Evolutionary conservation across 768 basidiomycete genomes (phyloP), one percentile per base, ranked within the genome.

Genomic region (Amanita subjunquillea): DNA sequence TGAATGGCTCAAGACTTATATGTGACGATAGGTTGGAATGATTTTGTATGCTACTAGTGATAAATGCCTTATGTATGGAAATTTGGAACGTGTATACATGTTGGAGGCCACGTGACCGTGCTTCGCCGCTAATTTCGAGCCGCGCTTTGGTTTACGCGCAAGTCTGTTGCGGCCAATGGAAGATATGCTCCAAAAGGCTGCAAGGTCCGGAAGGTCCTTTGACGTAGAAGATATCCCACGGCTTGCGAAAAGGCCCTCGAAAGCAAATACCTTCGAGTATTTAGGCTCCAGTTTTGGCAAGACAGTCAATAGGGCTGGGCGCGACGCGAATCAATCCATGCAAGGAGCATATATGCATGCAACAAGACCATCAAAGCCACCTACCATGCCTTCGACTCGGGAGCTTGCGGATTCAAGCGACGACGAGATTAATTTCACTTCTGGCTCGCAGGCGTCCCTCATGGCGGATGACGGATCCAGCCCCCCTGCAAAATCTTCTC

Each of bases 1-100:
- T 32, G 71, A 79, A 55, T 83, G 73, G 71, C 74, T 83, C 65
- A 37, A 43, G 30, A 8, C 13, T 12, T 17, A 51, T 22, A 20
- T 50, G 12, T 50, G 36, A 50, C 2, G 4, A 15, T 12, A 20
- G 23, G 17, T 10, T 6, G 12, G 13, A 9, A 34, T 22, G 20
- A 39, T 22, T n/a, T 23, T 20, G 17, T 6, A 38, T 50, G 48
- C 29, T 23, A 38, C 12, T 38, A 17, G 27, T 22, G 23, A 25
- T 25, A 25, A 25, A 25, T 25, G 23, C 23, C 17, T 17, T 17
- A 17, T 17, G 17, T 17, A 17, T 17, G 0, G 17, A 17, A 17
- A 17, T 17, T 17, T 17, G 17, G 17, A 17, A 17, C 17, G 17
- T 17, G 17, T 17, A 17, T 17, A 17, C 17, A 17, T 1, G 17